A percentile compares a stretch with the other conserved stretches of the same genome.
These are phyloP conservation scores for Xanthoconium stramineum DNA, from an alignment of 768 basidiomycete genomes.

Conservation along the genomic window DNA sequence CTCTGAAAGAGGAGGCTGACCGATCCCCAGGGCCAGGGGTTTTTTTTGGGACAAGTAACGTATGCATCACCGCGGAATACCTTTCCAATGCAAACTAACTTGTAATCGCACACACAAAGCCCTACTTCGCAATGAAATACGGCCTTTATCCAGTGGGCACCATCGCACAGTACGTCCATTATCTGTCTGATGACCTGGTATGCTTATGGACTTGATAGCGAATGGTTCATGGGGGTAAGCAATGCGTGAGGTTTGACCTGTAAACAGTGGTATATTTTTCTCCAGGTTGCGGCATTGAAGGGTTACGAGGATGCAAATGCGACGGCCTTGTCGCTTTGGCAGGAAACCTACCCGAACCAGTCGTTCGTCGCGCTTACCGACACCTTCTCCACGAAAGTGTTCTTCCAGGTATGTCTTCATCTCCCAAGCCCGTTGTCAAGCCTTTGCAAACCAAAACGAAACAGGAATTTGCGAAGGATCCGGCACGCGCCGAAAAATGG, in stretches of 20 bases:
- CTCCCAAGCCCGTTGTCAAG: background rate
- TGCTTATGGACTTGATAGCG: conserved; percentile 41
- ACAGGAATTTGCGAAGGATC: conserved; percentile 58
- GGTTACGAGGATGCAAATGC: conserved; percentile 80
- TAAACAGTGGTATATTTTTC: background rate
- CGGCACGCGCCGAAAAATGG: conserved; percentile 69
- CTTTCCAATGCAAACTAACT: background rate
- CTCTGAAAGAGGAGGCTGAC: conserved; percentile 62
- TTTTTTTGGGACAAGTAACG: conserved; percentile 81
- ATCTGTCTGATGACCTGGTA: background rate
- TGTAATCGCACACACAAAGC: conserved; percentile 39
- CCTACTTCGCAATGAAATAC: conserved; percentile 80
- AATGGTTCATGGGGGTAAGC: conserved; percentile 89
- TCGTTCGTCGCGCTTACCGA: conserved; percentile 85
- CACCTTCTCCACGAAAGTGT: conserved; percentile 86
- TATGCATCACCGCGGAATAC: conserved; percentile 31
- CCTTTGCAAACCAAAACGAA: background rate
- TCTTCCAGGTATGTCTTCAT: conserved; percentile 62
- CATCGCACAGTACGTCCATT: conserved; percentile 71
- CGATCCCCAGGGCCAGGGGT: conserved; percentile 49
- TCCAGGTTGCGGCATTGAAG: conserved; percentile 73
- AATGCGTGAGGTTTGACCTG: background rate
- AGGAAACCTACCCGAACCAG: conserved; percentile 58
- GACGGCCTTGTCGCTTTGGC: conserved; percentile 82
- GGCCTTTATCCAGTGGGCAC: conserved; percentile 68